A percentile compares a stretch with the other conserved stretches of the same genome.
Conservation (phyloP, 2,329 filamentous ascomycete genomes). For the Aspergillus alliaceus region DNA sequence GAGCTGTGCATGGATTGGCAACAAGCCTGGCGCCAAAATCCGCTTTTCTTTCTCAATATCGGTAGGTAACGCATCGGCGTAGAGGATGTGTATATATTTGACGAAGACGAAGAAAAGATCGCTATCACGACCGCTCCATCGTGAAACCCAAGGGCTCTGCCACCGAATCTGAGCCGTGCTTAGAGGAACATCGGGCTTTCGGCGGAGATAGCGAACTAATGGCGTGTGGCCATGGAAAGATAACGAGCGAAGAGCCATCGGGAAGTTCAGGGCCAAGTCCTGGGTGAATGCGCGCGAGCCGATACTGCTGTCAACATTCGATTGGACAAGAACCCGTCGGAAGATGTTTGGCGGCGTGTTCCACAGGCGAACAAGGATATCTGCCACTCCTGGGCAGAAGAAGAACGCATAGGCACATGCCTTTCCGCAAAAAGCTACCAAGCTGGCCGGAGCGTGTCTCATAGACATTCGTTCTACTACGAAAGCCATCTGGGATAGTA, state of each 20-base stretch:
- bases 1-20: slow-evolving; percentile 79
- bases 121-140: slow-evolving; percentile 84
- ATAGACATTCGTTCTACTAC: slow-evolving; percentile 88
- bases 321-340: slow-evolving; percentile 69
- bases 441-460: slow-evolving; percentile 67
- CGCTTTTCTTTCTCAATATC: slow-evolving; percentile 56
- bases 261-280: slow-evolving; percentile 69
- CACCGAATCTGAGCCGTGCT: slow-evolving; percentile 74
- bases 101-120: slow-evolving; percentile 90
- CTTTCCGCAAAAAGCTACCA: slow-evolving; percentile 86
- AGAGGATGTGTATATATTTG: slow-evolving; percentile 81
- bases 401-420: slow-evolving; percentile 91
- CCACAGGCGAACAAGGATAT: slow-evolving; percentile 82
- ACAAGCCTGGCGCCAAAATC: slow-evolving; percentile 71
- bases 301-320: slow-evolving; percentile 60
- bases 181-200: slow-evolving; percentile 65
- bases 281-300: slow-evolving; percentile 56
- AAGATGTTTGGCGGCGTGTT: slow-evolving; percentile 67
- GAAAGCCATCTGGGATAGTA: slow-evolving; percentile 79
- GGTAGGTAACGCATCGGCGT: slow-evolving; percentile 68
- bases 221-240: slow-evolving; percentile 63
- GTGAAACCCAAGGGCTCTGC: slow-evolving; percentile 79
- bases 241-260: slow-evolving; percentile 62
- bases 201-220: slow-evolving; percentile 61
- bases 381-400: slow-evolving; percentile 83